Conservation (phyloP, 139 green algal genomes). For the Trebouxia sp. region DNA sequence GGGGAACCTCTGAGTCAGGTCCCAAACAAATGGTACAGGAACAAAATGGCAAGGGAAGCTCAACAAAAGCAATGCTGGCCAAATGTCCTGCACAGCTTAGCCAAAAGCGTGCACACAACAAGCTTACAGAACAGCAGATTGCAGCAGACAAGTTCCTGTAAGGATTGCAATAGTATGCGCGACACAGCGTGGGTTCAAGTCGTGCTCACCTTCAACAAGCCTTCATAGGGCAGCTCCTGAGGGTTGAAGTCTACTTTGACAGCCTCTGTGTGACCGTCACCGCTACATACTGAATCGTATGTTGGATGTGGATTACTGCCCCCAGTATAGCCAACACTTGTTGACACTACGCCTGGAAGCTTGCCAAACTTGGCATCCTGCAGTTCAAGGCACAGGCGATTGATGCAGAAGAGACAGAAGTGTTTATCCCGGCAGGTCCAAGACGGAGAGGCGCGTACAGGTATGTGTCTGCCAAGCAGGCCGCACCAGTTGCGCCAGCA, state of each 20-base stretch:
- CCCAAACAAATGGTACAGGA: no score
- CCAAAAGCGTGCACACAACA: neutral
- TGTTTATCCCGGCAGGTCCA: neutral
- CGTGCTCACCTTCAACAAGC: slow-evolving; percentile 17
- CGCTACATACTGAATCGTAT: slow-evolving; percentile 42
- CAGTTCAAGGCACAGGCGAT: neutral
- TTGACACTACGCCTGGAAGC: slow-evolving; percentile 36
- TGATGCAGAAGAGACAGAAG: neutral
- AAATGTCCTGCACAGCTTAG: neutral
- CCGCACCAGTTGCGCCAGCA: neutral
- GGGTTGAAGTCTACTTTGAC: slow-evolving; percentile 20
- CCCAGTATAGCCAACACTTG: slow-evolving; percentile 50
- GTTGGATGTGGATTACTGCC: slow-evolving; percentile 34
- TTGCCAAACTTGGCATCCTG: slow-evolving; percentile 43
- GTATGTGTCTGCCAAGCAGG: neutral
- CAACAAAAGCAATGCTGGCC: neutral
- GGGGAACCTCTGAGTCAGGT: no score
- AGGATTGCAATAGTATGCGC: neutral
- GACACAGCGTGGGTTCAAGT: neutral
- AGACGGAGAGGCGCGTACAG: neutral
- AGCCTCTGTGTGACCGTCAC: slow-evolving; percentile 50
- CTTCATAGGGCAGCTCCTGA: neutral
- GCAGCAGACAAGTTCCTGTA: neutral
- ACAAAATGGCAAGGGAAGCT: neutral
- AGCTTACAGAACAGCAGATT: neutral